Percentiles rank a stretch among this genome's conserved stretches.
Conservation (phyloP, 495 filamentous ascomycete species). For the Neurospora sp. region DNA sequence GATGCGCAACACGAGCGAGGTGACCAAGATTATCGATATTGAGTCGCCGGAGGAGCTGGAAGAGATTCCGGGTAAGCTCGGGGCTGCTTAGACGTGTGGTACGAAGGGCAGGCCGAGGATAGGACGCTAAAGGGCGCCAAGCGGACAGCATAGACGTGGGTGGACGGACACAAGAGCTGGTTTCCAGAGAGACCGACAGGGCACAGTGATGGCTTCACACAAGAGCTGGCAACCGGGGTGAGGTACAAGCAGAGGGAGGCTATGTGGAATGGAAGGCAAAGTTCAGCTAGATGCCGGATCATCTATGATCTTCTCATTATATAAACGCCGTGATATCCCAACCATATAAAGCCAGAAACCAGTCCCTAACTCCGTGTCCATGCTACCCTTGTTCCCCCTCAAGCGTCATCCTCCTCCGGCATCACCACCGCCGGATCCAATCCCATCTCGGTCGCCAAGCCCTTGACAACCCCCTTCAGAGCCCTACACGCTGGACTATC, state of each 20-base stretch:
- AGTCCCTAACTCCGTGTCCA: background rate
- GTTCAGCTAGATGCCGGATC: background rate
- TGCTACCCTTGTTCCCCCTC: background rate
- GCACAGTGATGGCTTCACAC: background rate
- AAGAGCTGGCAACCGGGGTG: background rate
- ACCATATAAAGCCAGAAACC: background rate
- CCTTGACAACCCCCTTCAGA: constrained; percentile 63
- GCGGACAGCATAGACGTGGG: background rate
- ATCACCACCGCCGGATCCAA: constrained; percentile 30
- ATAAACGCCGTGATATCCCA: background rate
- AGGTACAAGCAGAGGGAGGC: background rate
- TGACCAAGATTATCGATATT: constrained; percentile 70
- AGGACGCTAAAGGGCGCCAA: background rate
- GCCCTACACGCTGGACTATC: constrained; percentile 82
- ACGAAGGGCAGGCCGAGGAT: background rate
- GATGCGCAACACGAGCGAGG: constrained; percentile 83
- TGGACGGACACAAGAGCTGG: background rate
- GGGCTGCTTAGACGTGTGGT: constrained; percentile 24
- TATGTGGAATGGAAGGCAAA: background rate
- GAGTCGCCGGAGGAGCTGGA: constrained; percentile 66
- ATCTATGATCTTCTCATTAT: constrained; percentile 2
- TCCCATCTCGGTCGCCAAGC: constrained; percentile 55
- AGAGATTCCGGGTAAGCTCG: constrained; percentile 59
- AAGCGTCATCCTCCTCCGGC: constrained; percentile 19
- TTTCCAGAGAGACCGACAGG: background rate